These are phyloP conservation scores for Salix viminalis DNA, from an alignment of 345 rosid species.

Conservation along the genomic window DNA sequence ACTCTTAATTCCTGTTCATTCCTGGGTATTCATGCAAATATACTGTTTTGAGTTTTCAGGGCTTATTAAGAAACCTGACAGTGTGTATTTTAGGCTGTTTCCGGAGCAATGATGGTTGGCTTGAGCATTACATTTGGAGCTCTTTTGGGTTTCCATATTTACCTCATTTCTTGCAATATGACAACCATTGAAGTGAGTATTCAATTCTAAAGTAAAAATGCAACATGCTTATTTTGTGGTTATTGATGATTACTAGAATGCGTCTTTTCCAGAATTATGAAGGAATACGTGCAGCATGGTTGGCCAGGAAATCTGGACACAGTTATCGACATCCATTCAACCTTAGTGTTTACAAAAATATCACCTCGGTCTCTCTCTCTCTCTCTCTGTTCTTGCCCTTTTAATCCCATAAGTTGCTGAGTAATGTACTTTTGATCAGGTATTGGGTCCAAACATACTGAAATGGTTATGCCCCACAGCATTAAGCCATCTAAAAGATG, in stretches of 20 bases:
- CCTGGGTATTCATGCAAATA: neutral
- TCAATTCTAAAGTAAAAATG: neutral
- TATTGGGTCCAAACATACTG: conserved; percentile 66
- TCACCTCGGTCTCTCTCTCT: conserved; percentile 44
- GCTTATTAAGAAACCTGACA: conserved; percentile 1
- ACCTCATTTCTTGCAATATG: conserved; percentile 66
- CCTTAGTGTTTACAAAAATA: conserved; percentile 51
- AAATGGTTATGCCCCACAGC: conserved; percentile 77
- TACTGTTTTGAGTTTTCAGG: neutral
- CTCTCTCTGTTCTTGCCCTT: neutral
- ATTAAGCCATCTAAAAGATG: conserved; percentile 60
- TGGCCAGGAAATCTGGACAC: conserved; percentile 86
- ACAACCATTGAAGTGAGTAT: conserved; percentile 71
- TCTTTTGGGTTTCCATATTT: conserved; percentile 78
- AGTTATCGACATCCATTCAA: conserved; percentile 63
- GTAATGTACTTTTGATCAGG: conserved; percentile 40
- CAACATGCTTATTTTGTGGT: neutral
- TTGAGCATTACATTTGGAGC: conserved; percentile 52
- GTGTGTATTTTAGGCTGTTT: conserved; percentile 38
- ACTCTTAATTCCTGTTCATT: neutral
- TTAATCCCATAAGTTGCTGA: neutral
- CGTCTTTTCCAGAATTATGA: conserved; percentile 52
- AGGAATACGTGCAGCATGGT: conserved; percentile 62
- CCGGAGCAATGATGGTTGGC: conserved; percentile 41
- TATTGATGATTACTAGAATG: conserved; percentile 5